Evolutionary conservation across 352 stramenopile species (phyloP).

Genomic region (Globisporangium orthogonon): DNA sequence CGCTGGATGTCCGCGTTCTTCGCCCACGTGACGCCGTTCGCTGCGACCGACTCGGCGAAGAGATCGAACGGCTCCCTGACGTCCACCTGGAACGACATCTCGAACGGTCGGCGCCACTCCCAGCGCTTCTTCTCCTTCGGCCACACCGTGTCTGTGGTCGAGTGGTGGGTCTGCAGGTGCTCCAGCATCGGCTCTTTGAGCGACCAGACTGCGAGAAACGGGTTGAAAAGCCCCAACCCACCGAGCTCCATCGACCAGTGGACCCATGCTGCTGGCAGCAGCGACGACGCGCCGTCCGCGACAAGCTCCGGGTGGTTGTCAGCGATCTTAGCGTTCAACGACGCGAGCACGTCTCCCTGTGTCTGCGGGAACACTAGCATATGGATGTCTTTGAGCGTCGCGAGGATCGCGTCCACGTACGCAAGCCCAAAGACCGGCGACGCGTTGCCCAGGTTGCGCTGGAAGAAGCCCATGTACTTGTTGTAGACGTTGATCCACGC

Average conservation of each 20-base stretch:
- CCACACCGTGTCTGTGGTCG: slow-evolving; percentile 15
- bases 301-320: slow-evolving; percentile 7
- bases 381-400: slow-evolving; percentile 30
- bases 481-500: slow-evolving; percentile 49
- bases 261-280: slow-evolving; percentile 29
- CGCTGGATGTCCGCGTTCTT: slow-evolving; percentile 2
- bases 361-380: slow-evolving; percentile 23
- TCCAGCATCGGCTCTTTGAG: slow-evolving; percentile 18
- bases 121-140: slow-evolving; percentile 27
- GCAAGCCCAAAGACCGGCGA: slow-evolving; percentile 24
- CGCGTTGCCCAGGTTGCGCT: slow-evolving; percentile 36
- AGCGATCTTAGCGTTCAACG: slow-evolving; percentile 19
- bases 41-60: slow-evolving; percentile 21
- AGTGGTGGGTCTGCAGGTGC: slow-evolving; percentile 22
- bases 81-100: slow-evolving; percentile 12
- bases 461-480: slow-evolving; percentile 54
- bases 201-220: slow-evolving; percentile 32
- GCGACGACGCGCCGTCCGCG: background rate
- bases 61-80: slow-evolving; percentile 20
- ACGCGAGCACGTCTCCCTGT: slow-evolving; percentile 27
- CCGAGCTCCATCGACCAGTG: slow-evolving; percentile 35
- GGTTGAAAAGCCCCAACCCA: slow-evolving; percentile 35
- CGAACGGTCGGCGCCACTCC: slow-evolving; percentile 32
- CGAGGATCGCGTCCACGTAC: slow-evolving; percentile 19
- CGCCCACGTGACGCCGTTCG: slow-evolving; percentile 17